phyloP scores from a whole-genome alignment of 192 early-diverging fungal genomes.

The Coemansia sp. region DNA sequence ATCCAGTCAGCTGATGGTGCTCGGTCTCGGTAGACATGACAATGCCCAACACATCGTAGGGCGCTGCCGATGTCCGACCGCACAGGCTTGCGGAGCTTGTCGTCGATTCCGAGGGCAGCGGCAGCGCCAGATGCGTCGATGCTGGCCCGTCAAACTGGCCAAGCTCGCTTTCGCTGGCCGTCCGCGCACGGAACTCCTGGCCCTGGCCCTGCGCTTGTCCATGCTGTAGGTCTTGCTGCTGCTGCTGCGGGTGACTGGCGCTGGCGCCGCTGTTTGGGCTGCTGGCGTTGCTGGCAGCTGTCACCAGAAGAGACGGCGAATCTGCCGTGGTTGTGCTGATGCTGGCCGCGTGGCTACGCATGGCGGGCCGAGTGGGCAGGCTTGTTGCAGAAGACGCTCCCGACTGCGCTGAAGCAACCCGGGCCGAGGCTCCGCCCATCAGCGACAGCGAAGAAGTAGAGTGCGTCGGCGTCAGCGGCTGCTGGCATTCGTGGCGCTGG shows the following conservation, averaged over 20 bases:
- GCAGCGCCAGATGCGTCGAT: conserved; percentile 49
- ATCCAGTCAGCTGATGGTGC: conserved; percentile 36
- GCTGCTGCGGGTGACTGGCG: conserved; percentile 4
- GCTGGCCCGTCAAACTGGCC: conserved; percentile 53
- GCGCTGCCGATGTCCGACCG: conserved; percentile 40
- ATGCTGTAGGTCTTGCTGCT: conserved; percentile 12
- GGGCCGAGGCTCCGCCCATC: conserved; percentile 5
- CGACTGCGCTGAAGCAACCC: conserved; percentile 7
- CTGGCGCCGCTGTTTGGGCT: conserved; percentile 9
- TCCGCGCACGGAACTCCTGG: conserved; percentile 46
- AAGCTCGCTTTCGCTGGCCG: conserved; percentile 47
- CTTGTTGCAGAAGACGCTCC: conserved; percentile 11
- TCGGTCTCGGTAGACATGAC: conserved; percentile 43
- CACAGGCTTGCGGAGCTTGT: conserved; percentile 33
- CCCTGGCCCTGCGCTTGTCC: conserved; percentile 33
- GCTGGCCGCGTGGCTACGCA: conserved; percentile 46
- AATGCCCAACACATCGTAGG: conserved; percentile 54
- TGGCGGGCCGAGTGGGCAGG: conserved; percentile 16
- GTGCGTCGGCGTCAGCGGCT: conserved; percentile 48
- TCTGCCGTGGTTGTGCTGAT: conserved; percentile 16
- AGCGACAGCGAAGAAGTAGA: conserved; percentile 37
- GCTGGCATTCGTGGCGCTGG: conserved; percentile 38
- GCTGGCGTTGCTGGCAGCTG: not conserved
- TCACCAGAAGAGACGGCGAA: conserved; percentile 8
- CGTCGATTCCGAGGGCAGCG: conserved; percentile 38